phyloP scores from a whole-genome alignment of 768 basidiomycete species.

The Gloeopeniophorella convolvens region DNA sequence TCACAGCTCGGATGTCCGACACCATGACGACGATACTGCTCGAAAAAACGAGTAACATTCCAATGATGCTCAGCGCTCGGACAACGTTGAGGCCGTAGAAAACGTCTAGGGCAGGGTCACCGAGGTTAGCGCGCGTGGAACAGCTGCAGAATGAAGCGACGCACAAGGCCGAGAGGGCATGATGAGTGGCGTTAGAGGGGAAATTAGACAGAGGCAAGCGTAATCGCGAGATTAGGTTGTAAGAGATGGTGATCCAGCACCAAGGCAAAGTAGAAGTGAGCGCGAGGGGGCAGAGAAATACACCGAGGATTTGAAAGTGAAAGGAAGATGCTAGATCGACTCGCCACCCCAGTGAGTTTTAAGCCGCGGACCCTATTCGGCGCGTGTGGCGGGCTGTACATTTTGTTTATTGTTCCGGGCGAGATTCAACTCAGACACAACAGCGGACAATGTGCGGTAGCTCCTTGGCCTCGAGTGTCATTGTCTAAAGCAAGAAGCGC shows the following conservation, averaged over 20 bases:
- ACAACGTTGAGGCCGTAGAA: slow-evolving; percentile 78
- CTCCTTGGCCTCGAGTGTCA: too few species aligned
- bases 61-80: slow-evolving; percentile 73
- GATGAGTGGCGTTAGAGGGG: not conserved
- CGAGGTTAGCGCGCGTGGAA: not conserved
- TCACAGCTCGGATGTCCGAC: slow-evolving; percentile 69
- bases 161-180: slow-evolving; percentile 15
- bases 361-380: too few species aligned
- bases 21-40: slow-evolving; percentile 72
- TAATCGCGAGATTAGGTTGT: too few species aligned
- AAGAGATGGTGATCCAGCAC: slow-evolving; percentile 17
- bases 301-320: not conserved
- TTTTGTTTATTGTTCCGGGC: not conserved
- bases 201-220: not conserved
- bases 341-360: too few species aligned
- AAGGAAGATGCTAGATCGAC: not conserved
- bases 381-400: too few species aligned
- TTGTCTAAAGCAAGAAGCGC: too few species aligned
- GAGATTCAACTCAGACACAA: not conserved
- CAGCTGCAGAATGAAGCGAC: not conserved
- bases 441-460: too few species aligned
- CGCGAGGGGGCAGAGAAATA: not conserved
- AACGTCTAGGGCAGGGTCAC: slow-evolving; percentile 32
- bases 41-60: slow-evolving; percentile 72
- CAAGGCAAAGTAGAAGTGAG: not conserved